Conservation (phyloP, 2,329 filamentous ascomycete genomes). For the Epichloe scottii region DNA sequence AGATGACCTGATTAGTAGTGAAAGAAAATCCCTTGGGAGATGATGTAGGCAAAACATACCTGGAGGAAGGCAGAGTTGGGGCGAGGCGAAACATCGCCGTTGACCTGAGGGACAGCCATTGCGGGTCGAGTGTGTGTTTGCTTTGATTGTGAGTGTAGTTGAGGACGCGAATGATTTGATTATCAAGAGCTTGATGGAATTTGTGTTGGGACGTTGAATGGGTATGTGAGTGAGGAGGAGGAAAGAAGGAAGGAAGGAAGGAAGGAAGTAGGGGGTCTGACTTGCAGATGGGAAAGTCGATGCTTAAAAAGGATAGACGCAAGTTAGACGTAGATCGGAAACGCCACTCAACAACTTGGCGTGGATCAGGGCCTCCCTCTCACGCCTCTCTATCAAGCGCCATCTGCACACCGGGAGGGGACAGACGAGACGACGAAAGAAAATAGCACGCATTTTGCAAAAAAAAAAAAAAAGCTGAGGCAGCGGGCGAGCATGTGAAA, state of each 20-base stretch:
- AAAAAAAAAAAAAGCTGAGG: not conserved
- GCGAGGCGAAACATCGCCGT: slow-evolving; percentile 35
- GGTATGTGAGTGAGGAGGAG: not conserved
- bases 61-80: slow-evolving; percentile 37
- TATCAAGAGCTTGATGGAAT: not conserved
- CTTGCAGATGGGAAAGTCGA: slow-evolving; percentile 3
- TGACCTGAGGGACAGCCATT: slow-evolving; percentile 33
- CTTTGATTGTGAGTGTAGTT: not conserved
- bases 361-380: not conserved
- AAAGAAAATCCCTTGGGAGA: no score
- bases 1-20: not conserved
- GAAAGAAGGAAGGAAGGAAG: not conserved
- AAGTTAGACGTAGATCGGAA: not conserved
- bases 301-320: slow-evolving; percentile 4
- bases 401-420: not conserved
- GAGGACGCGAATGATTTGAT: not conserved
- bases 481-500: slow-evolving; percentile 5
- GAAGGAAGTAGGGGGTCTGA: not conserved
- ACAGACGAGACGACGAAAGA: not conserved
- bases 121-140: not conserved
- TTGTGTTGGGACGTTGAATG: not conserved
- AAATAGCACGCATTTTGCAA: not conserved
- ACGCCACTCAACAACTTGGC: slow-evolving; percentile 3
- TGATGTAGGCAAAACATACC: slow-evolving; percentile 20
- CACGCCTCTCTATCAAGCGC: not conserved